Base-by-base conservation (phyloP, 257 asterid species). In the Petunia secreta region DNA sequence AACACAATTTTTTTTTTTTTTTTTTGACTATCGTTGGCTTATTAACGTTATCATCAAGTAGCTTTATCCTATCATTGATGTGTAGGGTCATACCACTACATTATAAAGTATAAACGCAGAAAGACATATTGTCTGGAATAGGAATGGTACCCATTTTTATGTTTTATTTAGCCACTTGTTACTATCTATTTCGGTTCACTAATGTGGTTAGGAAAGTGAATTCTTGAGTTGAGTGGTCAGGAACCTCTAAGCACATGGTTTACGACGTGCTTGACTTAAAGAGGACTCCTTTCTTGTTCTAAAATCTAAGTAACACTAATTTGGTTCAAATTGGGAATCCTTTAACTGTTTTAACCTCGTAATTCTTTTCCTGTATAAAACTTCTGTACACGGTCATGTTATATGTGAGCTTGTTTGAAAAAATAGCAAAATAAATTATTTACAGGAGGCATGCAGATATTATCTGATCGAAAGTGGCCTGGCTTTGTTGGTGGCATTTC, bases 361-460 rank as follows among this genome's bases (percentile, higher is more conserved):
- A 6, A 6, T n/a, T 82, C 52, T 66, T 68, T n/a, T n/a, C 3
- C 11, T 53, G 36, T 48, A 48, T 59, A 48, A 80, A 50, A 74
- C n/a, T 63, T 74, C 59, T 46, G 57, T 46, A 46, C 10, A 11
- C 41, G 59, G 50, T 71, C 11, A 34, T 50, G 62, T 71, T 71
- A 71, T 57, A 71, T 41, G 7, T 82, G 6, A 37, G 40, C 38
- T 7, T 6, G 59, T 15, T 77, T 77, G 44, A 77, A 44, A 10
- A 4, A 71, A 34, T 71, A 71, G 16, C 50, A 13, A 50, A 48
- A 48, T 34, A 11, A 11, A 39, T 74, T 58, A 55, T 64, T 78
- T 82, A 8, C 91, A 95, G 99, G 99, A 92, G 89, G 99, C 98
- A 0, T 91, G 99, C 92, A 87, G 94, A 85, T 96, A 88, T 87